These are phyloP conservation scores for Yamadazyma nakazawae DNA, from an alignment of 805 yeast species.

Conservation along the genomic window DNA sequence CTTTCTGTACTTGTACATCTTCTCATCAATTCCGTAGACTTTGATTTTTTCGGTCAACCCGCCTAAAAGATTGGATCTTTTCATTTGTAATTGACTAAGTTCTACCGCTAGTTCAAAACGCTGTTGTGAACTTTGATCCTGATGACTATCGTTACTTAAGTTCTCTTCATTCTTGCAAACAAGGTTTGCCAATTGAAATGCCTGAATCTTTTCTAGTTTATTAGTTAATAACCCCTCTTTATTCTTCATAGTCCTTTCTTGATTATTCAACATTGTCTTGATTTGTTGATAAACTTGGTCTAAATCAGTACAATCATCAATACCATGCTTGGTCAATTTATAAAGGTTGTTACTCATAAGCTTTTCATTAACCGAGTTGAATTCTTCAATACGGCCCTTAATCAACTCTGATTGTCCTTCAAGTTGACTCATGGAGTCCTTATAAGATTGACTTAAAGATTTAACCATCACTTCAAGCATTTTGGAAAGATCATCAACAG, in stretches of 20 bases:
- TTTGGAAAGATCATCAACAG: constrained; percentile 30
- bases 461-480: constrained; percentile 42
- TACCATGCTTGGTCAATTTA: constrained; percentile 28
- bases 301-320: constrained; percentile 17
- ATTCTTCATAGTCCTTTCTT: constrained; percentile 21
- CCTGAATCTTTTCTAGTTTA: constrained; percentile 40
- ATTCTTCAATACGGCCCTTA: constrained; percentile 49
- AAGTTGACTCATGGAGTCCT: constrained; percentile 44
- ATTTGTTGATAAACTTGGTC: constrained; percentile 9
- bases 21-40: constrained; percentile 45
- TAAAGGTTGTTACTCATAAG: constrained; percentile 14
- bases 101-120: constrained; percentile 23
- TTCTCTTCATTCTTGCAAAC: constrained; percentile 38
- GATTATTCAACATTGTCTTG: background rate
- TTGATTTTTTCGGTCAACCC: constrained; percentile 48
- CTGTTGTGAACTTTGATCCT: constrained; percentile 12
- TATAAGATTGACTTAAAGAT: constrained; percentile 55
- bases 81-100: constrained; percentile 51
- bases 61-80: constrained; percentile 41
- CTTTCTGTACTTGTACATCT: constrained; percentile 72
- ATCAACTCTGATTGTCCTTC: constrained; percentile 38
- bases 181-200: constrained; percentile 41
- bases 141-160: constrained; percentile 4
- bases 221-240: constrained; percentile 10
- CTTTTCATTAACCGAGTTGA: constrained; percentile 44